Conservation (phyloP, 805 yeast genomes). For the Danielia reshetovae region DNA sequence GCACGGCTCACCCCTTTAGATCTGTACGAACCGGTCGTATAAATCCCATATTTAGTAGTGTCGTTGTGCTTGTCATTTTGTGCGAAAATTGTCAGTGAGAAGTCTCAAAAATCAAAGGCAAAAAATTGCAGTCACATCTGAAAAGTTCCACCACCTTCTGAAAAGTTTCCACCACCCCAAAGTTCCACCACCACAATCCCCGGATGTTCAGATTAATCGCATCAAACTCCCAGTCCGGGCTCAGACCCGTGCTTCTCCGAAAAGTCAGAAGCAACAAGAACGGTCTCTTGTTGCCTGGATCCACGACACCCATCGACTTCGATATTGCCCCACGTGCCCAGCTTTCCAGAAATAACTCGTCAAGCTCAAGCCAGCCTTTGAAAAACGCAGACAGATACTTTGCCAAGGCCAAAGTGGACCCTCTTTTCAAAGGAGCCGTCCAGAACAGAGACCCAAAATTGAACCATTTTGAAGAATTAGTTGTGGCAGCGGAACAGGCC, state of each 20-base stretch:
- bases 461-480: conserved; percentile 28
- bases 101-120: no score
- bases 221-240: conserved; percentile 31
- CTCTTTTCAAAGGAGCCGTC: conserved; percentile 16
- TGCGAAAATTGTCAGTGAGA: no score
- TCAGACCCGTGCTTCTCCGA: conserved; percentile 36
- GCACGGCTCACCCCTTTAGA: no score
- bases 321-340: background rate
- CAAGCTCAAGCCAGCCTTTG: conserved; percentile 3
- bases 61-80: no score
- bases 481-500: conserved; percentile 20
- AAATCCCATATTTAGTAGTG: no score
- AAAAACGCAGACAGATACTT: conserved; percentile 18
- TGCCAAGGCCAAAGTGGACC: conserved; percentile 20
- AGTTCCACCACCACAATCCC: background rate
- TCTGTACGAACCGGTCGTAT: no score
- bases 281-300: conserved; percentile 9
- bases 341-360: conserved; percentile 6
- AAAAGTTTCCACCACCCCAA: no score
- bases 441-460: conserved; percentile 19
- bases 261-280: conserved; percentile 30
- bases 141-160: no score
- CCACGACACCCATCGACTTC: conserved; percentile 8
- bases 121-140: no score
- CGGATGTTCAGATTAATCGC: conserved; percentile 37